phyloP scores from a whole-genome alignment of 176 grass and related monocot species.

The Avena eriantha region DNA sequence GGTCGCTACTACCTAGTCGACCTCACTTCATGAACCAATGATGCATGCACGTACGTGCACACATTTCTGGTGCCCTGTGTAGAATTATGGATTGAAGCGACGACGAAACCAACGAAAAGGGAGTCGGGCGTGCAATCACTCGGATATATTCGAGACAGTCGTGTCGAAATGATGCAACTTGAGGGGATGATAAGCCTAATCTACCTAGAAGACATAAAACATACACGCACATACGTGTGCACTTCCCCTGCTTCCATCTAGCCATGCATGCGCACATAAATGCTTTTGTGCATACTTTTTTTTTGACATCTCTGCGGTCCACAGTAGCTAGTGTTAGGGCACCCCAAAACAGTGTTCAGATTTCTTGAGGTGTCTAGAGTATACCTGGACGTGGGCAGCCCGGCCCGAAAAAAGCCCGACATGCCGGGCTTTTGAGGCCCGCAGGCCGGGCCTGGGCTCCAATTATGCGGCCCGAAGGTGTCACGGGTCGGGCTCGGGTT shows the following conservation, averaged over 20 bases:
- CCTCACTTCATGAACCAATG: slow-evolving; percentile 27
- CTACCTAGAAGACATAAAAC: background rate
- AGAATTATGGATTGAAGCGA: slow-evolving; percentile 41
- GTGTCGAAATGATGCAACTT: slow-evolving; percentile 30
- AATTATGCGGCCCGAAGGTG: no score
- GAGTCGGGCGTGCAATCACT: slow-evolving; percentile 37
- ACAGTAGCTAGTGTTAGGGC: no score
- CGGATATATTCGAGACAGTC: slow-evolving; percentile 9
- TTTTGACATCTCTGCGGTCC: no score
- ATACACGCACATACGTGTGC: background rate
- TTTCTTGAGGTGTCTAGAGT: no score
- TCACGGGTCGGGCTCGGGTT: no score
- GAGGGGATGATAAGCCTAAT: background rate
- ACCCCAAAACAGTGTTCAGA: no score
- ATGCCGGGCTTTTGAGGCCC: no score
- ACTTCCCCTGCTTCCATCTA: background rate
- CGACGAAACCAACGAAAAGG: slow-evolving; percentile 37
- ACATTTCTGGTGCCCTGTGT: background rate
- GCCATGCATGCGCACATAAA: background rate
- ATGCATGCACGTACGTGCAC: slow-evolving; percentile 25
- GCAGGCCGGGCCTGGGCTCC: no score
- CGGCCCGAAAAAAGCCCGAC: no score
- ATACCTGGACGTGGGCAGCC: no score
- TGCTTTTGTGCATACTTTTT: no score
- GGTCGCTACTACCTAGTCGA: background rate